Evolutionary conservation across 2,329 filamentous ascomycete genomes (phyloP), one percentile per base, ranked within the genome.

Genomic region (Pseudocercospora eumusae): DNA sequence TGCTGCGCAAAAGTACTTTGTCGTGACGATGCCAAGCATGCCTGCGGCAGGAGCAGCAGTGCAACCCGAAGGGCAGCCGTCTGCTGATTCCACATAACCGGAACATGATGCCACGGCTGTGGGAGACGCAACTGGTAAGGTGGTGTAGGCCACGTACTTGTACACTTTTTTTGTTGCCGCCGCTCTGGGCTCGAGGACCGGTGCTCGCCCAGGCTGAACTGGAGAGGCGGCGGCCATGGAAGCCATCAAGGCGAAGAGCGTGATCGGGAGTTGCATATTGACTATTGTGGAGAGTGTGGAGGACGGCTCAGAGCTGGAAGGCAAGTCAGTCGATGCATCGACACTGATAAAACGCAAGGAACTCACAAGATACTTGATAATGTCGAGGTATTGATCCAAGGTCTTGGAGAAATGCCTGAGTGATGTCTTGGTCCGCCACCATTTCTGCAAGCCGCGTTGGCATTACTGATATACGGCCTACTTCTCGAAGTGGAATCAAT

Each of bases 81-180:
- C 55, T 40, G 31, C 53, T 23, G 33, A 53, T 0, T 60, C 59
- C 3, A 66, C 57, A 1, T 49, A 42, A 18, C 59, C 56, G 21
- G 62, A 57, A 23, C 63, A 60, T 13, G 36, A 15, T 18, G 28
- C 6, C n/a, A 15, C 40, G n/a, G 56, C 42, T 4, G 60, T 63
- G 11, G 47, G 2, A 6, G 50, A 10, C 18, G 62, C 31, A 2
- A 56, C 44, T 13, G 62, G 74, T 1, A 77, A 73, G 1, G 77
- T 75, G 0, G 78, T 79, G 13, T 80, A 68, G 23, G 69, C 18
- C n/a, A 56, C 8, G 56, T 62, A 62, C 36, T 42, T n/a, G 28
- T 58, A 62, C 20, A 52, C 23, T 31, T 45, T 21, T 28, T 45
- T 47, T 42, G 36, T 33, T 56, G 53, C 53, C 44, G 53, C 53